Evolutionary conservation across 2,329 filamentous ascomycete species (phyloP), one percentile per base, ranked within the genome.

Genomic region (Calonectria pteridis): DNA sequence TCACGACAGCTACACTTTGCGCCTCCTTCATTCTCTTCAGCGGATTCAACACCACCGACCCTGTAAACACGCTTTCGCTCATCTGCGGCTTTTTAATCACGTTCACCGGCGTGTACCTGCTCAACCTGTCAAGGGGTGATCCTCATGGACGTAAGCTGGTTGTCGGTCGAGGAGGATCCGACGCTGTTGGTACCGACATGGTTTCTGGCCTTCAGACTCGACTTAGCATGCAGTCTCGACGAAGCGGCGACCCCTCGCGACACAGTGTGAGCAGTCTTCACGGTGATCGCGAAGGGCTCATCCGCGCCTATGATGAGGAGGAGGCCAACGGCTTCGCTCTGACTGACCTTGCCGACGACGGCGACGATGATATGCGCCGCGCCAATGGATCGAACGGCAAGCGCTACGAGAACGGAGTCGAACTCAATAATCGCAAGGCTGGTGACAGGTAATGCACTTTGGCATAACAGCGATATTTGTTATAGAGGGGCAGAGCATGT

Each of bases 21-120:
- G 96, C 96, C 71, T 98, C 96, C 2, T 98, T 98, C 84, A 97
- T 98, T 81, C 93, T 98, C 66, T 98, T 98, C 87, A 92, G 93
- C 79, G 96, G 96, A 73, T 98, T 98, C 89, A 98, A 98, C 85
- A 98, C 96, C 5, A 95, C 94, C 63, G 95, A 98, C 79, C 90
- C 93, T 7, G 94, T 98, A 78, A 98, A 97, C 86, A 98, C 95
- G 0, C 92, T 98, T 72, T 98, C 96, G 4, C 90, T 98, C 18
- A 90, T 98, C 66, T 96, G 94, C 83, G 96, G 96, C 73, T 98
- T 98, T 87, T 91, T 98, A 72, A 92, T 97, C 77, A 98, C 98
- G 74, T 98, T 98, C 84, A 94, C 95, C 4, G 96, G 96, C 33
- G 96, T 98, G 67, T 98, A 98, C 85, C 91, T 98, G 7, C 91